Conservation (phyloP, 306 rosid species). For the Benincasa hispida region DNA sequence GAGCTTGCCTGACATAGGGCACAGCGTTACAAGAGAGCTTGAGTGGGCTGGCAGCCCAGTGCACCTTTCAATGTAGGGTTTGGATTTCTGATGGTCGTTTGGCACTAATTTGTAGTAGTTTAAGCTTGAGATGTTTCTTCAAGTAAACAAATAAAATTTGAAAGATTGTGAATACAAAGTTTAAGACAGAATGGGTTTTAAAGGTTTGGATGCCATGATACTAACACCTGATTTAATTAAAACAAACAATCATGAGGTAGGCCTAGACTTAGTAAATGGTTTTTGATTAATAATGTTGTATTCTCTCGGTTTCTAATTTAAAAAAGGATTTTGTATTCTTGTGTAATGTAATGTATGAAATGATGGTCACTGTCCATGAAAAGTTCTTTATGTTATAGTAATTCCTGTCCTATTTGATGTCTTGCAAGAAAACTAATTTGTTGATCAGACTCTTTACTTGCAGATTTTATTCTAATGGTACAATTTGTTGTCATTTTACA, state of each 20-base stretch:
- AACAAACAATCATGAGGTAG: not conserved
- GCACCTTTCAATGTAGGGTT: not conserved
- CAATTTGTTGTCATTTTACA: constrained; percentile 5
- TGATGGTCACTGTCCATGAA: not conserved
- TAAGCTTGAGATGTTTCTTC: not conserved
- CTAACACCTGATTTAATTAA: not conserved
- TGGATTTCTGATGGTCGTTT: not conserved
- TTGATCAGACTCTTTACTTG: not conserved
- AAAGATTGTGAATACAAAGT: not conserved
- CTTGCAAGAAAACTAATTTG: not conserved
- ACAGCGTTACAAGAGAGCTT: not conserved
- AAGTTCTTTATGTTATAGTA: not conserved
- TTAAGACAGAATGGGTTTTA: not conserved
- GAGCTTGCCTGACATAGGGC: not conserved
- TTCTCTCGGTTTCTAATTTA: not conserved
- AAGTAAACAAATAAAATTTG: not conserved
- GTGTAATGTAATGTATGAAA: not conserved
- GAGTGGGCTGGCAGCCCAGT: not conserved
- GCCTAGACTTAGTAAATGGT: not conserved
- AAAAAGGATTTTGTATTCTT: not conserved
- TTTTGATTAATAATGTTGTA: not conserved
- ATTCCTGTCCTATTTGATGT: not conserved
- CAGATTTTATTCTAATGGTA: not conserved
- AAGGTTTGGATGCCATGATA: not conserved
- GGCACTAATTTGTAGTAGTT: not conserved